Base-by-base conservation (phyloP, 495 filamentous ascomycete species). In the Echria macrotheca region DNA sequence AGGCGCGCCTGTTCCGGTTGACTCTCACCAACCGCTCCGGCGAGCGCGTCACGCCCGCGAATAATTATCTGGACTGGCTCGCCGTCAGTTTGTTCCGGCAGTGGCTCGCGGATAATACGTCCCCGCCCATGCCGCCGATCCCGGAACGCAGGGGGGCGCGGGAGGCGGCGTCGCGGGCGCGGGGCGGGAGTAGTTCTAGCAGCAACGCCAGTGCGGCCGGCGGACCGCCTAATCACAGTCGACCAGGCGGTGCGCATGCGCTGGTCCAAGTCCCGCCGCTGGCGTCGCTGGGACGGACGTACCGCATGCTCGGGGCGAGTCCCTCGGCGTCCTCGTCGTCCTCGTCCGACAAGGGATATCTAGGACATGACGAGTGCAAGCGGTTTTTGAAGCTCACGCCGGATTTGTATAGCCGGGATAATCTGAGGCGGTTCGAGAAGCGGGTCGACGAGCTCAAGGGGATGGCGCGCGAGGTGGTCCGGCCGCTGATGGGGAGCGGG, bases 71-170 rank as follows among this genome's bases (percentile, higher is more conserved):
- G 22, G 87, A 91, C 64, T 96, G 90, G 90, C 74, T 94, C 5
- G 88, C 83, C 19, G 80, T 94, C 40, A 83, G 77, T 12, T 73
- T 95, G 11, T 96, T 95, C 63, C 73, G 90, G 6, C 87, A 94
- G 63, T 95, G 89, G 90, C 70, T 96, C 0, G 86, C 87, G 1
- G 90, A 95, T 47, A 90, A 84, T 60, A 94, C 86, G 4, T 81
- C 86, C 1, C 86, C 86, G 3, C 78, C 84, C 1, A 58, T 73
- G 2, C 70, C 74, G 3, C 69, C 75, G 0, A 69, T 76, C 4
- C 45, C 55, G 21, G 53, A 52, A 6, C 50, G 42, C 31, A 2
- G 28, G n/a, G 18, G 49, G 47, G 4, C 39, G 33, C 12, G n/a
- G 17, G 18, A 26, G 69, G 49, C 6, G 35, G 21, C 8, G 47